Evolutionary conservation across 331 rosid genomes (phyloP), one percentile per base, ranked within the genome.

Genomic region (Erythrophleum ivorense): DNA sequence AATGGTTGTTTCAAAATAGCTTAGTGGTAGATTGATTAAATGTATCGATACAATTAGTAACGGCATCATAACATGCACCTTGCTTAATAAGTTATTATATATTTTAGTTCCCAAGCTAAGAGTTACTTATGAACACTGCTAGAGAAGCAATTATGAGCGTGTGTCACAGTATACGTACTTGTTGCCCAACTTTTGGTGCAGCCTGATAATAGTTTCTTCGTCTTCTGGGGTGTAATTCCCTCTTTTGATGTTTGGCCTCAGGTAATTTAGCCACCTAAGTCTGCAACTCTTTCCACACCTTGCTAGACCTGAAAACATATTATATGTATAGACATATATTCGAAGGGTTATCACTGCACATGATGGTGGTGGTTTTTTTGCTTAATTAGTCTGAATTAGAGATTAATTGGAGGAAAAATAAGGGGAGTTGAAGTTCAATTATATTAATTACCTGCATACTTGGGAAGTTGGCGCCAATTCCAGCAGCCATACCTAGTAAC

Each of bases 391-490:
- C 5, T 11, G 41, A 38, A 38, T 38, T 5, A 38, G 5, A 2
- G 41, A 38, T 38, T 38, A 6, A 38, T 38, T 49, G 54, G 54
- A 10, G 54, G 16, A 6, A 49, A 2, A 4, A 54, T 54, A 5
- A 54, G 15, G 19, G 57, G n/a, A 52, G 40, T 1, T 36, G 5
- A 36, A 36, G 40, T 36, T 3, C 14, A 50, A 0, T 15, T 53
- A 16, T 4, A 55, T 55, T 0, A 2, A 29, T 7, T 68, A 92
- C 97, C 97, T 62, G 97, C 96, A 82, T 80, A 93, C 73, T 78
- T 88, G 59, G 97, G 97, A 43, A 93, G 94, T 63, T 84, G 90
- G 21, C 97, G 94, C 97, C 97, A 93, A 84, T 93, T 93, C 97
- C 97, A 91, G 80, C 84, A 78, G 38, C 97, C 97, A 71, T 91